Evolutionary conservation across 1,284 basidiomycete species (phyloP).

Genomic region (Cystobasidium pallidum): DNA sequence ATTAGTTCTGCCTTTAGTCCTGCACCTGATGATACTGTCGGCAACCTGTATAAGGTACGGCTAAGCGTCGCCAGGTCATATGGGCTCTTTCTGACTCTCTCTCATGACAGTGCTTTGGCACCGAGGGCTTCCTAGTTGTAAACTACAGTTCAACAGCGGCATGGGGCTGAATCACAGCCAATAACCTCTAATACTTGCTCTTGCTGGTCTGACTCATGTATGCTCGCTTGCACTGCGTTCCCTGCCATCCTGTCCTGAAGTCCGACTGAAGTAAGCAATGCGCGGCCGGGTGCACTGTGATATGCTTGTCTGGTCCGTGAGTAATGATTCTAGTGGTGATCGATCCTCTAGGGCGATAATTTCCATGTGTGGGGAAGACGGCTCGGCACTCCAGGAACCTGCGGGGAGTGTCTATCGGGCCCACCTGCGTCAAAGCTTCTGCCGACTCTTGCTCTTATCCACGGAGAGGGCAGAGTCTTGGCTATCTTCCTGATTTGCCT

Average conservation of each 20-base stretch:
- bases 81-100: background rate
- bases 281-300: too few relatives aligned
- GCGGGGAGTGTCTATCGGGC: too few relatives aligned
- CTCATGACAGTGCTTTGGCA: conserved; percentile 74
- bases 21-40: conserved; percentile 87
- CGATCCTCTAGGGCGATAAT: too few relatives aligned
- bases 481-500: conserved; percentile 11
- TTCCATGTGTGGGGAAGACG: too few relatives aligned
- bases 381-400: too few relatives aligned
- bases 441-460: conserved; percentile 4
- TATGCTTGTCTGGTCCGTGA: too few relatives aligned
- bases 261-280: too few relatives aligned
- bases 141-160: conserved; percentile 84
- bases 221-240: too few relatives aligned
- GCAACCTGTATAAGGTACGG: conserved; percentile 68
- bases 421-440: too few relatives aligned
- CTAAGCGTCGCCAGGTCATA: background rate
- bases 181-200: background rate
- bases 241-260: too few relatives aligned
- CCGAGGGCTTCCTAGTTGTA: conserved; percentile 90
- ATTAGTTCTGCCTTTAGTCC: conserved; percentile 97
- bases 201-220: too few relatives aligned
- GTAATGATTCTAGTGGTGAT: too few relatives aligned
- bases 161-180: conserved; percentile 62
- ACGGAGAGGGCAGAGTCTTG: conserved; percentile 2